Evolutionary conservation across 2,329 filamentous ascomycete genomes (phyloP), one percentile per base, ranked within the genome.

Genomic region (Phialocephala sp.): DNA sequence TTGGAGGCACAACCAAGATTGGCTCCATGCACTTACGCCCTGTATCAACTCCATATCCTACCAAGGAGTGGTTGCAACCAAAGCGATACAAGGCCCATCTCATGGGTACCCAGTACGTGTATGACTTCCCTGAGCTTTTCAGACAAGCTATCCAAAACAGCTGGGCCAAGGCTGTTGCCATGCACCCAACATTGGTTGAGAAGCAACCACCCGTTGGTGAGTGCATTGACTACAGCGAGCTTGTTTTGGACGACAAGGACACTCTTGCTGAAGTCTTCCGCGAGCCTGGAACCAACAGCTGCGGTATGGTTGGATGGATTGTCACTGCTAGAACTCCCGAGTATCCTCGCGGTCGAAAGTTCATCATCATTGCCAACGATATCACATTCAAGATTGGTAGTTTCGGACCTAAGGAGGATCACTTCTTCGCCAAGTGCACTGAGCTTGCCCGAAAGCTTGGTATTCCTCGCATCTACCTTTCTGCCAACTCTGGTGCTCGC

Each of bases 71-170:
- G 85, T 87, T 99, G 67, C 95, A 99, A 82, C 95, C 95, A 69
- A 98, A 98, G 89, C 89, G 95, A 74, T 98, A 99, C 89, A 97
- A 97, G 90, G 95, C 95, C 72, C 95, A 99, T 79, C 84, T 98
- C 68, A 97, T 99, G 94, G 95, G 95, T 70, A 99, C 95, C 35
- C 95, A 99, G 81, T 99, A 97, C 78, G 95, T 98, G 62, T 99
- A 99, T 79, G 95, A 99, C 80, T 99, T 99, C 90, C 95, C 95
- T 36, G 95, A 99, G 85, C 89, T 99, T 58, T 99, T 99, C 91
- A 89, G 95, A 76, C 95, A 98, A 81, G 93, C 95, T 54, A 93
- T 97, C 77, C 93, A 97, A 83, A 97, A 97, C 85, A 91, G 88
- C 80, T 99, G 95, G 95, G 82, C 83, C 76, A 89, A 90, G 78